Conservation (phyloP, 2,329 filamentous ascomycete species). For the Monosporascus cannonballus region DNA sequence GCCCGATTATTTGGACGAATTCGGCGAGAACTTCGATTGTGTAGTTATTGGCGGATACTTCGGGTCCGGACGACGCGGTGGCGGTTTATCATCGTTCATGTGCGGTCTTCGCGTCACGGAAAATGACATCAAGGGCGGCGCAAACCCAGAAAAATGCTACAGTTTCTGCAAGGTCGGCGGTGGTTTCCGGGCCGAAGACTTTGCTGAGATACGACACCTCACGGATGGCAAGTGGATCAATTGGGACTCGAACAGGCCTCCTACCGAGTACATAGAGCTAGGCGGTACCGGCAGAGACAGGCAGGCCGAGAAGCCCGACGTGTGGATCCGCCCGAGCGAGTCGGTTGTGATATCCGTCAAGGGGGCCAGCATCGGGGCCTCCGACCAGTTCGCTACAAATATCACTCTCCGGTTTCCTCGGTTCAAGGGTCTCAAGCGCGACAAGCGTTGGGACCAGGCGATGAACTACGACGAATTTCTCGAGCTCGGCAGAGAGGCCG, state of each 20-base stretch:
- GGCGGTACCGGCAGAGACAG: constrained; percentile 71
- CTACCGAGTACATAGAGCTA: constrained; percentile 72
- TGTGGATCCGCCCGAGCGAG: constrained; percentile 87
- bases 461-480: constrained; percentile 74
- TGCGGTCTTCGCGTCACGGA: constrained; percentile 77
- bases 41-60: constrained; percentile 89
- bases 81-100: constrained; percentile 77
- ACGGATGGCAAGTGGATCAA: constrained; percentile 89
- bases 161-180: constrained; percentile 99
- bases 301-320: constrained; percentile 75
- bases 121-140: constrained; percentile 53
- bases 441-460: constrained; percentile 77
- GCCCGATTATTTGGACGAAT: constrained; percentile 96
- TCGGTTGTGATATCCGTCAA: constrained; percentile 87
- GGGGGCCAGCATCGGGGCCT: constrained; percentile 69
- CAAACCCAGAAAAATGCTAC: constrained; percentile 67
- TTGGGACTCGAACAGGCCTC: constrained; percentile 75
- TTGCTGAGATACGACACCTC: constrained; percentile 71
- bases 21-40: constrained; percentile 88
- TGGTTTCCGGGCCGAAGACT: constrained; percentile 80
- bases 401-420: constrained; percentile 86
- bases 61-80: constrained; percentile 79
- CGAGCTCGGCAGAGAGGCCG: constrained; percentile 60
- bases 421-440: constrained; percentile 74
- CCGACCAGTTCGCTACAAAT: constrained; percentile 70